Evolutionary conservation across 768 basidiomycete genomes (phyloP).

Genomic region (Suillus discolor): DNA sequence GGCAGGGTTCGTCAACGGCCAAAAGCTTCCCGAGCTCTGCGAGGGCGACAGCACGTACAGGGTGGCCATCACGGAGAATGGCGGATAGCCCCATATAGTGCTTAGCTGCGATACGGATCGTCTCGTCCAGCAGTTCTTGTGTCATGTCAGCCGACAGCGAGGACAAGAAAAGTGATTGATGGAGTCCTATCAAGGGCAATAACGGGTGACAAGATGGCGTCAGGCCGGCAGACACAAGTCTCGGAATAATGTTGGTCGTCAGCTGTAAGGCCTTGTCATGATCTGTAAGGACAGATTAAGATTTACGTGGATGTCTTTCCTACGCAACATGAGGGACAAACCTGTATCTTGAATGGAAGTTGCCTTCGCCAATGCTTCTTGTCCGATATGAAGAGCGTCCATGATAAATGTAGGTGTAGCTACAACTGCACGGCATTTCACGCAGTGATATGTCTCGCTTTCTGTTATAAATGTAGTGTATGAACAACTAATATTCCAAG

Average conservation of each 20-base stretch:
- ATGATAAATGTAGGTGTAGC: constrained; percentile 53
- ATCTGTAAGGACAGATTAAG: constrained; percentile 42
- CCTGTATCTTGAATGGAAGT: constrained; percentile 60
- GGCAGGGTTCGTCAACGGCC: constrained; percentile 71
- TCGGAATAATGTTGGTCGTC: constrained; percentile 65
- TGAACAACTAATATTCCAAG: not conserved
- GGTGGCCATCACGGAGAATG: constrained; percentile 68
- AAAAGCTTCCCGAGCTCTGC: constrained; percentile 84
- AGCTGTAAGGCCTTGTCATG: constrained; percentile 56
- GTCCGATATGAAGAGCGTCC: constrained; percentile 68
- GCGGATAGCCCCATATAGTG: constrained; percentile 53
- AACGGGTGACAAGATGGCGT: constrained; percentile 77
- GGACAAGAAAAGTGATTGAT: constrained; percentile 65
- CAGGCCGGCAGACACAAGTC: constrained; percentile 59
- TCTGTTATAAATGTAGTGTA: constrained; percentile 38
- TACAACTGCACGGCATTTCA: constrained; percentile 53
- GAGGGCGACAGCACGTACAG: constrained; percentile 71
- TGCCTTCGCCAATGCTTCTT: constrained; percentile 78
- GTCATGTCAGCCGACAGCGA: constrained; percentile 43
- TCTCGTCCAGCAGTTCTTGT: constrained; percentile 61
- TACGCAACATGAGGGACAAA: constrained; percentile 27
- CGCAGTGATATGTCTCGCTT: constrained; percentile 49
- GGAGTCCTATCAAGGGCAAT: constrained; percentile 71
- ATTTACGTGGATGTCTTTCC: not conserved
- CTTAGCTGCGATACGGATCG: constrained; percentile 58